Conservation (phyloP, 1,284 basidiomycete species). For the Sporisorium exsertum region DNA sequence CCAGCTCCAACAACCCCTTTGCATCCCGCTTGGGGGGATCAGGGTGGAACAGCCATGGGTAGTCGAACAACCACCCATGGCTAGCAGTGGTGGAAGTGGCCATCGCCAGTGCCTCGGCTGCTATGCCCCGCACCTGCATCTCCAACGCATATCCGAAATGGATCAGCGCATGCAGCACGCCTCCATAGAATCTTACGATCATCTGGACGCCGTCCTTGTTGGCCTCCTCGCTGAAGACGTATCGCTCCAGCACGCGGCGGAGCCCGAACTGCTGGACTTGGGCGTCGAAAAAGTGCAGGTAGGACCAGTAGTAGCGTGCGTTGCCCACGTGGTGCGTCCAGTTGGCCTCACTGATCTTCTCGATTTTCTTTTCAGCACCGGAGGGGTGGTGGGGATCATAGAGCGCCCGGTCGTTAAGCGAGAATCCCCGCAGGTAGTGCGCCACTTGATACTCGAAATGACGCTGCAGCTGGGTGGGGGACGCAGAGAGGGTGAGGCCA, state of each 20-base stretch:
- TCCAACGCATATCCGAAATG: slow-evolving; percentile 68
- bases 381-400: slow-evolving; percentile 24
- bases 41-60: slow-evolving; percentile 10
- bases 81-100: slow-evolving; percentile 14
- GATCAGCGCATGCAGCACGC: slow-evolving; percentile 68
- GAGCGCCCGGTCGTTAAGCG: slow-evolving; percentile 15
- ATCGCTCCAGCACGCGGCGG: slow-evolving; percentile 20
- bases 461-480: slow-evolving; percentile 7
- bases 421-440: slow-evolving; percentile 30
- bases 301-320: slow-evolving; percentile 47
- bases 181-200: slow-evolving; percentile 57
- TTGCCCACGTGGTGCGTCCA: slow-evolving; percentile 48
- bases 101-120: slow-evolving; percentile 64
- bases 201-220: slow-evolving; percentile 16
- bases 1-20: slow-evolving; percentile 16
- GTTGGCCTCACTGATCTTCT: slow-evolving; percentile 23
- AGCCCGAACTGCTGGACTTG: slow-evolving; percentile 13
- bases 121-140: slow-evolving; percentile 52
- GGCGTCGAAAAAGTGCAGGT: slow-evolving; percentile 45
- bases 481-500: slow-evolving; percentile 26
- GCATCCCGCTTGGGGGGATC: neutral
- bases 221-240: slow-evolving; percentile 39
- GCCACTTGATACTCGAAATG: slow-evolving; percentile 24
- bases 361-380: neutral
- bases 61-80: slow-evolving; percentile 19